These are phyloP conservation scores for Exophiala oligosperma DNA, from an alignment of 2,329 filamentous ascomycete genomes.

Conservation along the genomic window DNA sequence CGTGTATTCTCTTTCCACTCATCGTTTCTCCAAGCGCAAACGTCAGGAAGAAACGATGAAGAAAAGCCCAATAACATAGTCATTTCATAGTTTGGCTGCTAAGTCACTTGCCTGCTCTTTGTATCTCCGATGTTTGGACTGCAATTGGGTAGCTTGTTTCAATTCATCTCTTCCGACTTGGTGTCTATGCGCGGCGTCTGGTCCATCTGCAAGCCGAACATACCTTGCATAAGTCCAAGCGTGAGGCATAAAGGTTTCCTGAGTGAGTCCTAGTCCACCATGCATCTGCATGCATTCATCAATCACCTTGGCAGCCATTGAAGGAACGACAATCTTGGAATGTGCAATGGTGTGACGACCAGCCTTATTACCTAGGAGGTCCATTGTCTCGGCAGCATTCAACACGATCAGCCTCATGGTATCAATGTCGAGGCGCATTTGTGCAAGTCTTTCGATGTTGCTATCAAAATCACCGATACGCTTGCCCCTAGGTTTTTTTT, in stretches of 20 bases:
- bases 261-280: slow-evolving; percentile 76
- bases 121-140: not conserved
- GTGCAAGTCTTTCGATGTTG: slow-evolving; percentile 83
- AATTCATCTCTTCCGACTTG: slow-evolving; percentile 38
- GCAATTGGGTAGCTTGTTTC: not conserved
- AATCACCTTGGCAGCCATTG: slow-evolving; percentile 18
- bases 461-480: slow-evolving; percentile 78
- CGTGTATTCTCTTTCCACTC: too few relatives aligned
- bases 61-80: too few relatives aligned
- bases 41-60: too few relatives aligned
- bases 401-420: slow-evolving; percentile 78
- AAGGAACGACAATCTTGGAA: slow-evolving; percentile 17
- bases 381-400: slow-evolving; percentile 86
- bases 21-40: too few relatives aligned
- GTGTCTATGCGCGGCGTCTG: slow-evolving; percentile 78
- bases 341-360: slow-evolving; percentile 71
- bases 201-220: slow-evolving; percentile 76
- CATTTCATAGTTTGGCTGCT: not conserved
- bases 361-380: slow-evolving; percentile 77
- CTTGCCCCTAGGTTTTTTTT: slow-evolving; percentile 82
- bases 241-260: slow-evolving; percentile 80
- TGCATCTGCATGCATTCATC: slow-evolving; percentile 36
- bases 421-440: slow-evolving; percentile 81
- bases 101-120: not conserved
- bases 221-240: slow-evolving; percentile 69